Evolutionary conservation across 2,329 filamentous ascomycete genomes (phyloP).

Genomic region (Aspergillus sojae): DNA sequence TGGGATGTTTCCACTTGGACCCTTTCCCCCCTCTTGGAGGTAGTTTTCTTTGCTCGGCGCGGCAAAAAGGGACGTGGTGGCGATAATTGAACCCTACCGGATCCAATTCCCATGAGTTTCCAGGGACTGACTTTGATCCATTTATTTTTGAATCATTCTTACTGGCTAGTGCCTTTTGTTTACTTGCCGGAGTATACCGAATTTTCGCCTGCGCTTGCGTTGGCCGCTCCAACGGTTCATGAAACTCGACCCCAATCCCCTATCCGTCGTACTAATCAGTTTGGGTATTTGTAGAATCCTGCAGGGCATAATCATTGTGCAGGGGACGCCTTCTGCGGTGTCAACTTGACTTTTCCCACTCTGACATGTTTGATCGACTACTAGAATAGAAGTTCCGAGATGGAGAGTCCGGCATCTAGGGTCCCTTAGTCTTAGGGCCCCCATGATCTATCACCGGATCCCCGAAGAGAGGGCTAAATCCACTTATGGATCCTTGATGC

Average conservation of each 20-base stretch:
- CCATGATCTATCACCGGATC: not conserved
- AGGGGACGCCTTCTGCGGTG: not conserved
- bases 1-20: not conserved
- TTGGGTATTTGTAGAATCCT: conserved; percentile 5
- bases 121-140: not conserved
- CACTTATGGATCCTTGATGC: conserved; percentile 2
- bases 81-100: not conserved
- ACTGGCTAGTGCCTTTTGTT: not conserved
- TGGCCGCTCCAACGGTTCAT: not conserved
- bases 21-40: no score
- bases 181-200: conserved; percentile 1
- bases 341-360: not conserved
- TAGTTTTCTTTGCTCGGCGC: not conserved
- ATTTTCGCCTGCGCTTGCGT: not conserved
- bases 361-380: not conserved
- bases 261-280: not conserved
- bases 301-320: not conserved
- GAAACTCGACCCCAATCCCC: conserved; percentile 1
- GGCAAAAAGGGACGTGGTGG: not conserved
- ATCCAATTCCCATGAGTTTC: not conserved
- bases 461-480: not conserved
- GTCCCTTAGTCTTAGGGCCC: not conserved
- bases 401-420: not conserved
- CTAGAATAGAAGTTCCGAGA: not conserved
- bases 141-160: not conserved